Evolutionary conservation across 495 filamentous ascomycete species (phyloP).

Genomic region (Parmelia sp.): DNA sequence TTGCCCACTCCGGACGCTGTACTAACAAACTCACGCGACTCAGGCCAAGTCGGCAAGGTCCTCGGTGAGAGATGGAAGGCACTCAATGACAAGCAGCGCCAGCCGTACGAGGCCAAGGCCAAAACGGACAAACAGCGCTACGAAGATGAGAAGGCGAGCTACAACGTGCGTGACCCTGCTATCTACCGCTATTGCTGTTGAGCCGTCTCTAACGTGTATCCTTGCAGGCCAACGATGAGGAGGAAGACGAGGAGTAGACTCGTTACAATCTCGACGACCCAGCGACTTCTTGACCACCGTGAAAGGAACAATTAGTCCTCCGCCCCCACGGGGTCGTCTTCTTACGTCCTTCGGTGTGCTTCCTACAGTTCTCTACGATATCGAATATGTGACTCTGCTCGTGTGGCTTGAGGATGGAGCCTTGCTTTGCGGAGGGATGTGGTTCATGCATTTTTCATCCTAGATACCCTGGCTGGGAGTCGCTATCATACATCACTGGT

Average conservation of each 20-base stretch:
- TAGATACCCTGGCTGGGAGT: conserved; percentile 15
- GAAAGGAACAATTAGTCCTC: conserved; percentile 4
- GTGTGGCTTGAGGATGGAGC: conserved; percentile 9
- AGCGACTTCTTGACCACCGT: not conserved
- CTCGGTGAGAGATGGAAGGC: conserved; percentile 98
- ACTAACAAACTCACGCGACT: conserved; percentile 23
- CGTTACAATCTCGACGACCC: conserved; percentile 3
- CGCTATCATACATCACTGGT: conserved; percentile 21
- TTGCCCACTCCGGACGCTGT: conserved; percentile 5
- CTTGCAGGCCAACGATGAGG: conserved; percentile 40
- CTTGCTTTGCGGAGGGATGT: conserved; percentile 5
- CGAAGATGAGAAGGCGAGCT: conserved; percentile 91
- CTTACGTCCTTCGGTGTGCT: not conserved
- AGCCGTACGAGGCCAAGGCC: conserved; percentile 93
- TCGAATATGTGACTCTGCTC: conserved; percentile 6
- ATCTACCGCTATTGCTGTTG: not conserved
- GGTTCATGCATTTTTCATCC: conserved; percentile 2
- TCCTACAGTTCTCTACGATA: conserved; percentile 1
- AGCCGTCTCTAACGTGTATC: conserved; percentile 25
- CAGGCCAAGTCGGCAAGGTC: conserved; percentile 94
- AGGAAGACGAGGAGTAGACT: conserved; percentile 50
- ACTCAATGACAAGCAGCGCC: conserved; percentile 77
- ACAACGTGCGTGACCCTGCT: conserved; percentile 58
- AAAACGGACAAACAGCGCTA: conserved; percentile 96
- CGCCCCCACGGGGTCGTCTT: conserved; percentile 1